A percentile compares a stretch with the other conserved stretches of the same genome.
Conservation (phyloP, 1,139 yeast species). For the Saccharomyces hybrid region DNA sequence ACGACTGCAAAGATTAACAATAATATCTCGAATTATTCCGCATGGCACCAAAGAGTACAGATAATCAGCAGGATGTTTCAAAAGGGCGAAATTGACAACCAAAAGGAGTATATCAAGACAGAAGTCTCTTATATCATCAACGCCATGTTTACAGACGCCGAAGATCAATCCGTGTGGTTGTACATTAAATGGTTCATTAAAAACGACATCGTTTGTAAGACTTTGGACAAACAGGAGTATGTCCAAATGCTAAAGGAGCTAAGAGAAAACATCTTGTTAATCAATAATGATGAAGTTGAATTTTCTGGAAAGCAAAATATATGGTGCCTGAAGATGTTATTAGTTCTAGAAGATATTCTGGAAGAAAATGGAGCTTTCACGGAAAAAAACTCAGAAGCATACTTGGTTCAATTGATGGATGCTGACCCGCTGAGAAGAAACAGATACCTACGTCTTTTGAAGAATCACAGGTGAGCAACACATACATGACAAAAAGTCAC, state of each 20-base stretch:
- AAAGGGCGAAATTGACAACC: slow-evolving; percentile 24
- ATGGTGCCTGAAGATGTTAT: slow-evolving; percentile 59
- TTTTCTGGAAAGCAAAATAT: slow-evolving; percentile 49
- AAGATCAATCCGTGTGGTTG: slow-evolving; percentile 89
- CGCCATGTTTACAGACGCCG: slow-evolving; percentile 88
- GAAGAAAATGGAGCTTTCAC: slow-evolving; percentile 15
- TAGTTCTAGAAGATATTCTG: slow-evolving; percentile 39
- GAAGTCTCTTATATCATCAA: slow-evolving; percentile 69
- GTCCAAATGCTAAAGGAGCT: slow-evolving; percentile 37
- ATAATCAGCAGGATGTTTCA: slow-evolving; percentile 50
- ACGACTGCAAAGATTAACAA: slow-evolving; percentile 71
- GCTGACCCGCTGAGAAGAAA: slow-evolving; percentile 67
- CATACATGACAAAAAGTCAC: neutral
- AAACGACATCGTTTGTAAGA: slow-evolving; percentile 35
- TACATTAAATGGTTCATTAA: slow-evolving; percentile 78
- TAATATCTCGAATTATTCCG: slow-evolving; percentile 87
- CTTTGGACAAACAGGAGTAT: slow-evolving; percentile 26
- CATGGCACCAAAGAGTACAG: slow-evolving; percentile 88
- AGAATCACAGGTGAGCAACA: slow-evolving; percentile 1
- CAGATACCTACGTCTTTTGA: slow-evolving; percentile 42
- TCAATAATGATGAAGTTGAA: slow-evolving; percentile 57
- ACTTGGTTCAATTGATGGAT: slow-evolving; percentile 40
- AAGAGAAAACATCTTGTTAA: slow-evolving; percentile 38
- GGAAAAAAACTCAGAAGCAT: slow-evolving; percentile 24
- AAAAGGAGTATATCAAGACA: slow-evolving; percentile 36